These are phyloP conservation scores for Articulospora tetracladia DNA, from an alignment of 495 filamentous ascomycete species.

Conservation along the genomic window DNA sequence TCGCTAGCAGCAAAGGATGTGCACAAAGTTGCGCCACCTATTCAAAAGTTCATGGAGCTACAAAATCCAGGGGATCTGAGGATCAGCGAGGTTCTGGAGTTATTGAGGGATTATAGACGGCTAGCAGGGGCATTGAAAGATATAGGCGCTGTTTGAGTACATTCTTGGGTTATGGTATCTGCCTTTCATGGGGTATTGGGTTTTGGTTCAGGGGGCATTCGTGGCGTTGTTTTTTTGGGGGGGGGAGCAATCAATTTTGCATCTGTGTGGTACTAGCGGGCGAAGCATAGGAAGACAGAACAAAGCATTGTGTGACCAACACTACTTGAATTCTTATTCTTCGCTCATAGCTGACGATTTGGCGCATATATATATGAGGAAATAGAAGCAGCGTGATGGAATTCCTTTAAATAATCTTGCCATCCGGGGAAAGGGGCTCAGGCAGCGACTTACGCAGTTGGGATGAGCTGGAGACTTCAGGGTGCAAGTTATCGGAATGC, in stretches of 20 bases:
- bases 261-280: neutral
- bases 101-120: slow-evolving; percentile 85
- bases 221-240: neutral
- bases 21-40: slow-evolving; percentile 64
- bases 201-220: neutral
- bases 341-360: too few species aligned
- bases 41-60: slow-evolving; percentile 76
- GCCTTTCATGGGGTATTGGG: neutral
- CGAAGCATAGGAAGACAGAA: neutral
- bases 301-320: neutral
- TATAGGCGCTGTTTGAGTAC: slow-evolving; percentile 48
- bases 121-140: slow-evolving; percentile 66
- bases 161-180: neutral
- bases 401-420: too few species aligned
- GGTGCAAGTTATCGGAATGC: too few species aligned
- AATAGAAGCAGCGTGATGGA: too few species aligned
- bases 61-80: slow-evolving; percentile 74
- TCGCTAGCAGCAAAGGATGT: slow-evolving; percentile 44
- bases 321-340: too few species aligned
- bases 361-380: too few species aligned
- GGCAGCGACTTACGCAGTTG: too few species aligned
- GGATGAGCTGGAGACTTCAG: too few species aligned
- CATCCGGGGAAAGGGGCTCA: too few species aligned
- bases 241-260: neutral
- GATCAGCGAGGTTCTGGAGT: slow-evolving; percentile 73